Evolutionary conservation across 441 rosid species (phyloP), one percentile per base, ranked within the genome.

Genomic region (Macaranga tanarius): DNA sequence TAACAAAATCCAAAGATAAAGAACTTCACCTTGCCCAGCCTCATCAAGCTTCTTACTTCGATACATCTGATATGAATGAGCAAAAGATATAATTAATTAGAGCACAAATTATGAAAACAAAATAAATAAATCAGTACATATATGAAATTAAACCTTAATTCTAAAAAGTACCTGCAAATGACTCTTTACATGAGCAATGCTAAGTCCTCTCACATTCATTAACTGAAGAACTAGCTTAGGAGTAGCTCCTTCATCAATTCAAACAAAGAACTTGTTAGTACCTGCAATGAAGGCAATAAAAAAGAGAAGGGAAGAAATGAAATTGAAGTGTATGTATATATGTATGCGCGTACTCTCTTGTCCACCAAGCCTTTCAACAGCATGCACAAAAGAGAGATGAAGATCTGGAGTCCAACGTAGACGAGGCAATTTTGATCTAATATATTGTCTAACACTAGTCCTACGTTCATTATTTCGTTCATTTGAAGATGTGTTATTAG

Each of bases 391-490:
- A 75, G 91, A 82, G 70, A 85, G 87, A 85, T 94, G 97, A 74
- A 94, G 99, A 83, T 88, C 97, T 16, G 92, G 94, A 44, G 97
- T 89, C 99, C 99, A 94, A 62, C 95, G 80, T 7, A 94, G 88
- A 75, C 99, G 89, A 5, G 97, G 95, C 74, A 80, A 80, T 86
- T 86, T 88, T 19, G 95, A 92, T 34, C 99, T 87, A 54, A 84
- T 80, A 72, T 94, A 94, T 65, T 84, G 88, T 76, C 99, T 80
- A 22, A 88, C 89, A 31, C 86, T n/a, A 11, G 25, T 2, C 63
- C 71, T 79, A 20, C 81, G 58, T 54, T 73, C 82, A 20, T 34
- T 34, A 34, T 63, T 72, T 22, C 64, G 65, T 5, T 71, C 76
- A 13, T 19, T 31, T 0, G 57, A 70, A 12, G 10, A 25, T 62